Evolutionary conservation across 2,329 filamentous ascomycete genomes (phyloP), one percentile per base, ranked within the genome.

Genomic region (Cytospora piceicola): DNA sequence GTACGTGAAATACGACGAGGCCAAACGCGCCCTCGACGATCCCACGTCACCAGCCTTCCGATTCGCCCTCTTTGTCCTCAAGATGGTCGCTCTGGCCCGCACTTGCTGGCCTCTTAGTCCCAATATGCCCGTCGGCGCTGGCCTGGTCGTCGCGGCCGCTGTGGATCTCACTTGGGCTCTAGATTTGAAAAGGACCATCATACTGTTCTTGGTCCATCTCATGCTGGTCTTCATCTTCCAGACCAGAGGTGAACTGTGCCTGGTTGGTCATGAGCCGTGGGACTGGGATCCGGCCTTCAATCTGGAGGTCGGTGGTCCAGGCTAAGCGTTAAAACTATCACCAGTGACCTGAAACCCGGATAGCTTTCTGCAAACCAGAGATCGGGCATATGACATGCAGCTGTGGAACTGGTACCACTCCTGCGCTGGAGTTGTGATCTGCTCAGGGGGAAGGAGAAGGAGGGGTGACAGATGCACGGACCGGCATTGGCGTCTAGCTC

Each of bases 51-150:
- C 66, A n/a, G 61, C 79, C 6, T 69, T 84, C 24, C 88, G 89
- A 57, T 76, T 92, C 3, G 71, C 76, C 0, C 71, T 94, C 1
- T 94, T 96, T 71, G 74, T 90, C 7, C 70, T 84, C 58, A 97
- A 96, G 75, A 77, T 93, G 11, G 77, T 83, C 15, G 86, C 87
- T 0, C 77, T 95, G 12, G 82, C 85, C 3, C 82, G 84, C 56
- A 85, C 89, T 0, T 97, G 93, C 75, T 87, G 87, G 74, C 93
- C 93, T 0, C 88, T 88, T 65, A 87, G 88, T 53, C 82, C 86
- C n/a, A 88, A 84, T 54, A 80, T 86, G 8, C 85, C 85, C 75
- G 77, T 93, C 5, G 81, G 87, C 5, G 88, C 90, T 70, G 87
- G 90, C 3, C 79, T 96, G 2, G 78, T 96, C 5, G 77, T 84